Conservation (phyloP, 1,284 basidiomycete genomes). For the Exobasidium cylindrosporum region DNA sequence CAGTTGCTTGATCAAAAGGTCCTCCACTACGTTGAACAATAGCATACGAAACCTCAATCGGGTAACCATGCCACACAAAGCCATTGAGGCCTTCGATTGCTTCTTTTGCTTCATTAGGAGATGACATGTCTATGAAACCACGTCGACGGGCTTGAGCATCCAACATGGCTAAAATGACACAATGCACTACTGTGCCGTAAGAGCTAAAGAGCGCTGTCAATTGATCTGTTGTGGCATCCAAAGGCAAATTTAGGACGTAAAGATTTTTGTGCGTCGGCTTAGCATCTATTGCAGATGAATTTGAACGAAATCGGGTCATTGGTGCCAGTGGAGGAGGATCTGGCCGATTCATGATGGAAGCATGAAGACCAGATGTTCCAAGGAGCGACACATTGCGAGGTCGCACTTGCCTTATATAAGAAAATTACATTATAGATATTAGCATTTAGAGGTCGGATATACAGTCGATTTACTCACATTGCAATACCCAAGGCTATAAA, state of each 20-base stretch:
- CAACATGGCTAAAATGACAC: conserved; percentile 52
- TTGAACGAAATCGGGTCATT: not conserved
- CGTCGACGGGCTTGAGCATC: conserved; percentile 51
- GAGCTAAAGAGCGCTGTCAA: conserved; percentile 38
- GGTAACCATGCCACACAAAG: conserved; percentile 48
- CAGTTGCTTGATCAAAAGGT: conserved; percentile 31
- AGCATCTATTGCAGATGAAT: not conserved
- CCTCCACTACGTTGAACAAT: conserved; percentile 50
- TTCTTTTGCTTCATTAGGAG: conserved; percentile 31
- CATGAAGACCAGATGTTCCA: not conserved
- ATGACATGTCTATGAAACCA: conserved; percentile 53
- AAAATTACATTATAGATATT: not conserved
- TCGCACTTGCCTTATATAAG: conserved; percentile 6
- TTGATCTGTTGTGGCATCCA: conserved; percentile 46
- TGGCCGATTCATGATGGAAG: not conserved
- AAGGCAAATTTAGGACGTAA: conserved; percentile 52
- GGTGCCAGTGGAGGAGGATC: not conserved
- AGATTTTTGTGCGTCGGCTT: conserved; percentile 35
- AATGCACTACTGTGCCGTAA: conserved; percentile 47
- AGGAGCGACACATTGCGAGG: conserved; percentile 1
- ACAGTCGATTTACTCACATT: too few relatives aligned
- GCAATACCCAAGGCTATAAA: conserved; percentile 16
- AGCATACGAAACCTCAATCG: conserved; percentile 53
- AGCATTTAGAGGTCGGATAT: not conserved
- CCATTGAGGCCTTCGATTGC: conserved; percentile 46